Evolutionary conservation across 129 eudicot species (phyloP).

Genomic region (Pittosporum tobira): DNA sequence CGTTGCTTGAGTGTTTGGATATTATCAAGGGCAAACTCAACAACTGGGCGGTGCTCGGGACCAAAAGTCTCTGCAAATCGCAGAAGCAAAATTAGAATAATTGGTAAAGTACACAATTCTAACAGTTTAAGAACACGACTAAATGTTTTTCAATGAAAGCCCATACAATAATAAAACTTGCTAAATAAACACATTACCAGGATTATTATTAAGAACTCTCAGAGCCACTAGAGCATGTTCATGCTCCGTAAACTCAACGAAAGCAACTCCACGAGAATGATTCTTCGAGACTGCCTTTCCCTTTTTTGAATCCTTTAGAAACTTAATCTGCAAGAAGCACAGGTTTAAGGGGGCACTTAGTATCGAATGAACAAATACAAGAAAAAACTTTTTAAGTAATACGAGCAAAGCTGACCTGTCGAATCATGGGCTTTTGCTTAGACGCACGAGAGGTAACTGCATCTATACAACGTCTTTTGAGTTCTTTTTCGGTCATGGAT

Average conservation of each 20-base stretch:
- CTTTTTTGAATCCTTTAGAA: slow-evolving; percentile 56
- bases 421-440: slow-evolving; percentile 67
- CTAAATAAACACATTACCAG: slow-evolving; percentile 37
- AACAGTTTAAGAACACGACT: not conserved
- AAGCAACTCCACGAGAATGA: slow-evolving; percentile 93
- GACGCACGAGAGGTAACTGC: slow-evolving; percentile 92
- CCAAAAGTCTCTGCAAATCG: slow-evolving; percentile 61
- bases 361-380: not conserved
- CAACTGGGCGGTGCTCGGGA: slow-evolving; percentile 88
- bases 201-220: slow-evolving; percentile 92
- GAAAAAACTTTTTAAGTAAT: not conserved
- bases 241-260: slow-evolving; percentile 84
- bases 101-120: not conserved
- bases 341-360: not conserved
- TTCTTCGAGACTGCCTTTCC: slow-evolving; percentile 50
- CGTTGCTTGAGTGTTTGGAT: slow-evolving; percentile 73
- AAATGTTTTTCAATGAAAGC: not conserved
- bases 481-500: slow-evolving; percentile 62
- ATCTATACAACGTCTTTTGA: slow-evolving; percentile 55
- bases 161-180: not conserved
- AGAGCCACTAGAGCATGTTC: slow-evolving; percentile 94
- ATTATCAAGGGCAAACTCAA: slow-evolving; percentile 94
- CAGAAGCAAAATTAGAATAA: not conserved
- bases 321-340: slow-evolving; percentile 54
- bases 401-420: slow-evolving; percentile 50